Evolutionary conservation across 108 stramenopile genomes (phyloP).

Genomic region (Chaetoceros tenuissimus): DNA sequence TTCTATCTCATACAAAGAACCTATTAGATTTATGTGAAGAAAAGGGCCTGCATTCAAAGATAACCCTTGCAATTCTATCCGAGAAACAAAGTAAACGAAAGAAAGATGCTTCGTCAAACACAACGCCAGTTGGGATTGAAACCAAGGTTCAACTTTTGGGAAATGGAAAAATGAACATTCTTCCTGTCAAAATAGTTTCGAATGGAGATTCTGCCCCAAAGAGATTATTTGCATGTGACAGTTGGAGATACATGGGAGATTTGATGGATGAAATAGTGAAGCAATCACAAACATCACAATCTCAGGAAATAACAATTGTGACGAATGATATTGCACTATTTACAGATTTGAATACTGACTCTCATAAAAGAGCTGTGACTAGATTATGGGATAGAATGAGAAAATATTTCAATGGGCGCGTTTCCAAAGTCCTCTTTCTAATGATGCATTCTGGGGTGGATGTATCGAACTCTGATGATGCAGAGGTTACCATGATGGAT

Average conservation of each 20-base stretch:
- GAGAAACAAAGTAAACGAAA: not conserved
- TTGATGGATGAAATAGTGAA: conserved; percentile 1
- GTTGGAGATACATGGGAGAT: conserved; percentile 2
- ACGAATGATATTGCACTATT: conserved; percentile 21
- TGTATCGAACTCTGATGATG: not conserved
- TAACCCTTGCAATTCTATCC: not conserved
- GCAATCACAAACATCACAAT: not conserved
- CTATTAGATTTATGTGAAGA: conserved; percentile 2
- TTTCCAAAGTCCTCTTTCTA: conserved; percentile 16
- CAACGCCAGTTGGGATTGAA: not conserved
- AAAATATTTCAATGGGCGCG: conserved; percentile 1
- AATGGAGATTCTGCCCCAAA: conserved; percentile 15
- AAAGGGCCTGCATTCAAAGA: not conserved
- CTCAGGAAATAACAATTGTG: conserved; percentile 11
- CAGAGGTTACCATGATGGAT: not conserved
- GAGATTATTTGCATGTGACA: conserved; percentile 12
- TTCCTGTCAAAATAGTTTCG: not conserved
- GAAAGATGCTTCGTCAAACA: not conserved
- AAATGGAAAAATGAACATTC: not conserved
- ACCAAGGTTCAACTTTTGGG: not conserved
- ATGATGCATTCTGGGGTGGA: conserved; percentile 9
- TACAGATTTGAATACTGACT: conserved; percentile 4
- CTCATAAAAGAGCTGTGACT: conserved; percentile 15
- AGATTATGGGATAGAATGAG: conserved; percentile 16
- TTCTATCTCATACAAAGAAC: not conserved